Evolutionary conservation across 257 asterid species (phyloP), one percentile per base, ranked within the genome.

Genomic region (Salvia hispanica): DNA sequence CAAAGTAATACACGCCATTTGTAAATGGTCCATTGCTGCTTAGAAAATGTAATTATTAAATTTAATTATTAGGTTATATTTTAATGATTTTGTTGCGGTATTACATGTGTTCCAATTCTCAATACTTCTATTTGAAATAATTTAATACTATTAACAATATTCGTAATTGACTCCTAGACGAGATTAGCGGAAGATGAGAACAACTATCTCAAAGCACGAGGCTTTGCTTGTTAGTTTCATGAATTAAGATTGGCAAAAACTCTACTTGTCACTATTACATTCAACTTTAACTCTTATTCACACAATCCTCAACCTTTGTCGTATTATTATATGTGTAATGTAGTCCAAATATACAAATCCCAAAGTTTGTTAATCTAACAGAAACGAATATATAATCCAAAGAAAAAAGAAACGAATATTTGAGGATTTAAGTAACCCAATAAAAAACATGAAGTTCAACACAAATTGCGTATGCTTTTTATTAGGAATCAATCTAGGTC

Each of bases 81-180:
- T 40, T 40, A 8, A 40, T 40, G 45, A 40, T 40, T 40, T 40
- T 40, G 12, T 8, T 40, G 9, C 45, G 45, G 45, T 7, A 40
- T 40, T 8, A 40, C 45, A 40, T 40, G 12, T 40, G 43, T 39
- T 39, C 8, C 43, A 39, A 13, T 64, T 64, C 8, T 28, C 34
- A 16, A 25, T 46, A 28, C 45, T 5, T 39, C 1, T n/a, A 6
- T 14, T 37, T 31, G 5, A 2, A 28, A 7, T 43, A 10, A 40
- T 62, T 62, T 13, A 45, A 6, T 45, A 13, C 47, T 33, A 7
- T 12, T 5, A 13, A 6, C n/a, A 34, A 34, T 69, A 2, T 2
- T 46, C 21, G 9, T 64, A 47, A 73, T 71, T 65, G 74, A 76
- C 77, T 60, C 18, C 45, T 34, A 71, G 66, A 62, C 70, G 52